These are phyloP conservation scores for Harrya chromipes DNA, from an alignment of 768 basidiomycete genomes.

Conservation along the genomic window DNA sequence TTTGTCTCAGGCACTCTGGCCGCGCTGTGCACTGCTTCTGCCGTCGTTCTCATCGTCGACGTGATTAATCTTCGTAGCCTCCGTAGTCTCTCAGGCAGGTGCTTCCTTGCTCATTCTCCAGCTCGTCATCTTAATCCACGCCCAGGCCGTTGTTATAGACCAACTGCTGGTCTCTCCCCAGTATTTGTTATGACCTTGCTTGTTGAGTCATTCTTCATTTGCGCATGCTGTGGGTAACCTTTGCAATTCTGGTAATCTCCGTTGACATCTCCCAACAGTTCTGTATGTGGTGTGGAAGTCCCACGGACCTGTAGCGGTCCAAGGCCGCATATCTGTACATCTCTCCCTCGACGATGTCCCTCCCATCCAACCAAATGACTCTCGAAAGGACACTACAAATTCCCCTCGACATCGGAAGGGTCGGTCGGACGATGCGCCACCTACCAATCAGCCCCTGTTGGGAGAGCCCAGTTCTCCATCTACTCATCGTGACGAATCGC, in stretches of 20 bases:
- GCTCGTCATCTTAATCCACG: not conserved
- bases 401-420: slow-evolving; percentile 32
- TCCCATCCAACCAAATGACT: slow-evolving; percentile 16
- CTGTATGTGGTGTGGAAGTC: slow-evolving; percentile 55
- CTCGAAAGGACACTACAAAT: slow-evolving; percentile 1
- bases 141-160: slow-evolving; percentile 48
- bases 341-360: slow-evolving; percentile 42
- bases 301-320: slow-evolving; percentile 45
- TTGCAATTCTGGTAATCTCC: not conserved
- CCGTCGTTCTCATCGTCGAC: slow-evolving; percentile 42
- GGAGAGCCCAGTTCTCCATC: slow-evolving; percentile 7
- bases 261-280: slow-evolving; percentile 36
- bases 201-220: slow-evolving; percentile 55
- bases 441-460: slow-evolving; percentile 8
- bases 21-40: slow-evolving; percentile 42
- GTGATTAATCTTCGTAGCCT: slow-evolving; percentile 35
- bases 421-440: slow-evolving; percentile 57
- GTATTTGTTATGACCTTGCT: slow-evolving; percentile 49
- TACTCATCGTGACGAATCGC: not conserved
- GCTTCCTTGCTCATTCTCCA: not conserved
- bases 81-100: slow-evolving; percentile 48
- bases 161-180: slow-evolving; percentile 30
- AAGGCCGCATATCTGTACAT: slow-evolving; percentile 53
- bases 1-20: slow-evolving; percentile 44
- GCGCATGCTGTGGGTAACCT: slow-evolving; percentile 51